Evolutionary conservation across 257 asterid genomes (phyloP).

Genomic region (Solanum piurae): DNA sequence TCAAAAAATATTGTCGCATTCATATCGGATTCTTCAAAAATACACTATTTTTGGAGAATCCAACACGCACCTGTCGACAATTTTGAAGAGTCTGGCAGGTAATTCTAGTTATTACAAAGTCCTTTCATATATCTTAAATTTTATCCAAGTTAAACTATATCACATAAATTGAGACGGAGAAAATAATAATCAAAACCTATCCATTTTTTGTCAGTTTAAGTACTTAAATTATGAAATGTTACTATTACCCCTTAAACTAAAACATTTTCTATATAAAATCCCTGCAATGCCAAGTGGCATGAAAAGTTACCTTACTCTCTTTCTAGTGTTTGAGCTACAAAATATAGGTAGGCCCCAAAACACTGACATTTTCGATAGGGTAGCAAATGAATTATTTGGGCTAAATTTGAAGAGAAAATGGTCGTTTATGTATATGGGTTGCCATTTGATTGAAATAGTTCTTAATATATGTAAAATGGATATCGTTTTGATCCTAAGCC

Average conservation of each 20-base stretch:
- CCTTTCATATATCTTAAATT: neutral
- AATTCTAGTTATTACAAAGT: neutral
- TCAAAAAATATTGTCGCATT: rapidly evolving
- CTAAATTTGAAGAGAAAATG: no score
- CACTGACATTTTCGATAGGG: neutral
- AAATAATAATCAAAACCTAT: neutral
- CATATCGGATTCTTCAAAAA: no score
- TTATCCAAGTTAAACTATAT: neutral
- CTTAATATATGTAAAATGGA: no score
- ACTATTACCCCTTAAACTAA: neutral
- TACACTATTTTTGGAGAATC: no score
- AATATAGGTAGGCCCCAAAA: neutral
- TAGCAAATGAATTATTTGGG: neutral
- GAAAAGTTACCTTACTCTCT: neutral
- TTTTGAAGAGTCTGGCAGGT: rapidly evolving
- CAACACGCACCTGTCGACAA: rapidly evolving
- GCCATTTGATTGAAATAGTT: no score
- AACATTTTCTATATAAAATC: neutral
- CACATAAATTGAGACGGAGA: neutral
- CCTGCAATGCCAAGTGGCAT: neutral
- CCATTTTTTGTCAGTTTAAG: neutral
- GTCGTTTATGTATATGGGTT: no score
- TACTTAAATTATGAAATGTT: neutral
- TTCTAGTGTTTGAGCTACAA: neutral
- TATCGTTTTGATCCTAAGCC: no score